Evolutionary conservation across 1,284 basidiomycete species (phyloP), one percentile per base, ranked within the genome.

Genomic region (Filobasidium uniguttulatum): DNA sequence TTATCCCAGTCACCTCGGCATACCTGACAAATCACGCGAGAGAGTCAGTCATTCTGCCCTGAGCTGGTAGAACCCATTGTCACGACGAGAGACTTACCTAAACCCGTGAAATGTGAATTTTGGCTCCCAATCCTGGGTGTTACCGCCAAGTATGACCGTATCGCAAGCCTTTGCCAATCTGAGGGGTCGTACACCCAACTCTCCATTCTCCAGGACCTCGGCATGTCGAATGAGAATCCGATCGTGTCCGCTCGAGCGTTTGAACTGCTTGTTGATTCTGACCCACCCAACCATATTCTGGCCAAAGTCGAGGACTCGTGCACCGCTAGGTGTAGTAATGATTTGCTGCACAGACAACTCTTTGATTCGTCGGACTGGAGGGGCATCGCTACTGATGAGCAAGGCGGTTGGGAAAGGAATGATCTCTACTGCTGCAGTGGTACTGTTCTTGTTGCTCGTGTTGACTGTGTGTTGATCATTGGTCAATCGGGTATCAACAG

Each of bases 211-310:
- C 8, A 62, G 35, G 4, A 63, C 62, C 41, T 63, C 62, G 4
- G 60, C 64, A 40, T 55, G 54, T 10, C 55, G 47, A 6, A 65
- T 37, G 10, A 52, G 33, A 29, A 65, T 31, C 19, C 43, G 34
- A 6, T 35, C 46, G 15, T 50, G 43, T 12, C 38, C 1, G 25
- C 36, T 23, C 30, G 15, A 20, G 20, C 30, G 10, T 20, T 35
- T 31, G 15, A 43, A 37, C 6, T 50, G 45, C 2, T 48, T 3
- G 23, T 52, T 46, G 33, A 61, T 44, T 28, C 51, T 44, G 36
- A 63, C 46, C 62, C 62, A 62, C 0, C 64, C 64, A 9, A 62
- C 62, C 23, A 64, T 43, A 46, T 66, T 66, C 48, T 63, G 62
- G 20, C 64, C 64, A 53, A 66, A 63, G 49, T 64, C 64, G 43